Percentiles rank a stretch among this genome's conserved stretches.
Evolutionary conservation across 2,329 filamentous ascomycete genomes (phyloP).

Genomic region (Aspergillus chevalieri): DNA sequence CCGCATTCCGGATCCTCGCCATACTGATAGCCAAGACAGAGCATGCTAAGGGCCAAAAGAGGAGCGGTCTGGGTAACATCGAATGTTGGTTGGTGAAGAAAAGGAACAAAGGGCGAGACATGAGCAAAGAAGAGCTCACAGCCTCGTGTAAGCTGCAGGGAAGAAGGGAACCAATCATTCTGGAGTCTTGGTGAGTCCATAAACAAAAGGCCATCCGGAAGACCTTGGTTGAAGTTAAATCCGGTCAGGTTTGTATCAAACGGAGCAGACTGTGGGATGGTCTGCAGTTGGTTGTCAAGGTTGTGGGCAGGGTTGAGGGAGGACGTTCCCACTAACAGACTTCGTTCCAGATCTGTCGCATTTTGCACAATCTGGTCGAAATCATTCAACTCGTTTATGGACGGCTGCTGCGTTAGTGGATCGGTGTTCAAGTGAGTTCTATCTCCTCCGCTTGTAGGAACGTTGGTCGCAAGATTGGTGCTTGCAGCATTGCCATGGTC

Average conservation of each 20-base stretch:
- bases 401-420: too few species aligned
- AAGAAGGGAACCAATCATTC: conserved; percentile 27
- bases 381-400: too few species aligned
- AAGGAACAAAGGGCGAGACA: conserved; percentile 16
- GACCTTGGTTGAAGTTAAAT: conserved; percentile 1
- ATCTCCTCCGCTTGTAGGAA: too few species aligned
- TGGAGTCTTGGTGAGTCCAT: conserved; percentile 8
- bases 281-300: conserved; percentile 1
- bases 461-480: too few species aligned
- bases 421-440: too few species aligned
- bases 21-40: too few species aligned
- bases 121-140: conserved; percentile 32
- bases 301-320: conserved; percentile 9
- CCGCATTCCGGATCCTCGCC: too few species aligned
- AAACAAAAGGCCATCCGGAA: conserved; percentile 1
- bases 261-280: background rate
- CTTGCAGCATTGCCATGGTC: too few species aligned
- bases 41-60: too few species aligned
- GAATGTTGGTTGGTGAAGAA: too few species aligned
- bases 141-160: conserved; percentile 25
- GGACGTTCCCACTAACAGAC: conserved; percentile 11
- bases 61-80: too few species aligned
- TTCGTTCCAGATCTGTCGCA: conserved; percentile 12
- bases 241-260: conserved; percentile 1
- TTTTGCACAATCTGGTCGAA: conserved; percentile 3